Evolutionary conservation across 352 stramenopile genomes (phyloP), one percentile per base, ranked within the genome.

Genomic region (Nannochloropsis limnetica): DNA sequence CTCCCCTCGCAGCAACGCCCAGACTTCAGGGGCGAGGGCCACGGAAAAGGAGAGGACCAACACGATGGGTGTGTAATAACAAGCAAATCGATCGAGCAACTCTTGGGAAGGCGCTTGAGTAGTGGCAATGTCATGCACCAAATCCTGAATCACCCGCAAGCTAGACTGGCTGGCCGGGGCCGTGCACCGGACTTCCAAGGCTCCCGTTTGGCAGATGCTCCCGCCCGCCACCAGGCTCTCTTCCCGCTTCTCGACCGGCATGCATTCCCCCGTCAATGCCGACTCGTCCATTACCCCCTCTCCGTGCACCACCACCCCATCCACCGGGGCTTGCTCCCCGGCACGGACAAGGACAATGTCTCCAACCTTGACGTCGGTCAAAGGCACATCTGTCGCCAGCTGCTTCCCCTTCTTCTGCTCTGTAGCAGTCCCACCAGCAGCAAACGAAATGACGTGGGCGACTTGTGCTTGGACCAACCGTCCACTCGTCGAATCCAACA

Each of bases 61-160:
- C n/a, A 22, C 61, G n/a, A 74, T 31, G n/a, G 61, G 61, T 15
- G 61, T 74, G 20, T 74, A 74, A 20, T 31, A 25, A 20, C 9
- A 25, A 8, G 61, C 61, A 1, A 74, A 74, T 14, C 61, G 61
- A 11, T 74, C 61, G n/a, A 74, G 61, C n/a, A 74, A 11, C 25
- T 74, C 61, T 74, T 74, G 61, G 20, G 61, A 74, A 28, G 61
- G 61, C 2, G 61, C 61, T 25, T 74, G 61, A 20, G n/a, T 74
- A 29, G 61, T 74, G 61, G 61, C 61, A 4, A 74, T 74, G n/a
- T 74, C 61, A 29, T 74, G 61, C n/a, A 74, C 61, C 61, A 74
- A 31, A 29, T 74, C 61, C 61, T 74, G 61, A 20, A 74, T 74
- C n/a, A 74, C 61, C 20, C 61, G 61, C n/a, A 74, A 29, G 61